Percentiles rank a stretch among this genome's conserved stretches.
phyloP scores from a whole-genome alignment of 1,139 yeast genomes.

The Protomyces lactucae-debilis region DNA sequence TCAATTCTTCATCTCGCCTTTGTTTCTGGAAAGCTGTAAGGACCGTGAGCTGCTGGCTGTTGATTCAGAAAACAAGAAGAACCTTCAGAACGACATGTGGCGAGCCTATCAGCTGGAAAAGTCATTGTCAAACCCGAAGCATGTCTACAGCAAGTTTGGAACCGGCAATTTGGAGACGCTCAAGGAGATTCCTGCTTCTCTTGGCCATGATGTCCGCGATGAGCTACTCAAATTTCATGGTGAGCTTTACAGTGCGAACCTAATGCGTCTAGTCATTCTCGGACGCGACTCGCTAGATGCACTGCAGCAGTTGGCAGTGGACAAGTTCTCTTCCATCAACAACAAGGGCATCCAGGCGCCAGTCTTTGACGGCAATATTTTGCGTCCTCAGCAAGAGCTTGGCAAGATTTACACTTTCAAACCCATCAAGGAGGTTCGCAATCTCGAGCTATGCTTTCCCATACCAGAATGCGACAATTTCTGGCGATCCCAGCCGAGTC shows the following conservation, averaged over 20 bases:
- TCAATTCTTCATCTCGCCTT: slow-evolving; percentile 82
- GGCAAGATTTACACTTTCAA: slow-evolving; percentile 46
- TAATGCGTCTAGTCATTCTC: slow-evolving; percentile 80
- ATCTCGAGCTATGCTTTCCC: slow-evolving; percentile 61
- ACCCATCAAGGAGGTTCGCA: slow-evolving; percentile 76
- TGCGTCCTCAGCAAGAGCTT: slow-evolving; percentile 46
- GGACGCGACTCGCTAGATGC: slow-evolving; percentile 76
- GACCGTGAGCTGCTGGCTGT: slow-evolving; percentile 93
- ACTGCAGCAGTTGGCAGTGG: slow-evolving; percentile 63
- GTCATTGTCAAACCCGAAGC: slow-evolving; percentile 61
- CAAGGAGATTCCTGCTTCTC: slow-evolving; percentile 49
- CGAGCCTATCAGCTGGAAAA: slow-evolving; percentile 80
- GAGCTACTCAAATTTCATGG: slow-evolving; percentile 58
- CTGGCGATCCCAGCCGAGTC: slow-evolving; percentile 67
- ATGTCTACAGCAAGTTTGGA: slow-evolving; percentile 66
- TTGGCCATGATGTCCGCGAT: slow-evolving; percentile 62
- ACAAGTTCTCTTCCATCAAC: slow-evolving; percentile 60
- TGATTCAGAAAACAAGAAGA: slow-evolving; percentile 91
- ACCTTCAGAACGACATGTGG: slow-evolving; percentile 85
- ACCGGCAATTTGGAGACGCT: slow-evolving; percentile 67
- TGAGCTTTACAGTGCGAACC: slow-evolving; percentile 60
- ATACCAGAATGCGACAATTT: slow-evolving; percentile 65
- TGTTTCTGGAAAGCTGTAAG: slow-evolving; percentile 73
- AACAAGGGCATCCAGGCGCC: slow-evolving; percentile 50
- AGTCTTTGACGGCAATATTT: slow-evolving; percentile 45